Percentiles rank a stretch among this genome's conserved stretches.
Evolutionary conservation across 306 rosid species (phyloP).

Genomic region (Gastrolobium bilobum): DNA sequence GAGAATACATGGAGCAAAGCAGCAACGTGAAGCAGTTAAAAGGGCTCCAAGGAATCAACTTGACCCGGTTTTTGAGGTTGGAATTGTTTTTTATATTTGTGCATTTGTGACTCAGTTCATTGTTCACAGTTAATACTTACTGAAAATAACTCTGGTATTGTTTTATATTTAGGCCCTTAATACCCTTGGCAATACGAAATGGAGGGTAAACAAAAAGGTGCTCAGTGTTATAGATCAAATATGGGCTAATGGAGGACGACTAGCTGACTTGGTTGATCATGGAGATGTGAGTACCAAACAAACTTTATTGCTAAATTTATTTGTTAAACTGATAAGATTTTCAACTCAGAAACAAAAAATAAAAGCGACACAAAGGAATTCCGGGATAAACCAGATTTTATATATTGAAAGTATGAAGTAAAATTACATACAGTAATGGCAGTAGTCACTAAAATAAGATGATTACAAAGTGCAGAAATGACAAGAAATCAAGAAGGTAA

Average conservation of each 20-base stretch:
- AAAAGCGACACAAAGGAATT: too few relatives aligned
- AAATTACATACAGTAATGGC: too few relatives aligned
- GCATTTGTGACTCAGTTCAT: conserved; percentile 33
- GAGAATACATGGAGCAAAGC: conserved; percentile 96
- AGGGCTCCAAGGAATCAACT: conserved; percentile 71
- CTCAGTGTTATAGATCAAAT: conserved; percentile 85
- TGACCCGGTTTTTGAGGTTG: conserved; percentile 85
- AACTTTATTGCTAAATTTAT: conserved; percentile 31
- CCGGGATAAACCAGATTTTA: too few relatives aligned
- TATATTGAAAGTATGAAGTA: too few relatives aligned
- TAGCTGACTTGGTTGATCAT: conserved; percentile 84
- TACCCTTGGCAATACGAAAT: conserved; percentile 88
- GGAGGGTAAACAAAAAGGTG: conserved; percentile 86
- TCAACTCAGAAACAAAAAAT: neutral
- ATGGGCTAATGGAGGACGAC: conserved; percentile 91
- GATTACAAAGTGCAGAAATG: too few relatives aligned
- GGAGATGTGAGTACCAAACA: conserved; percentile 72
- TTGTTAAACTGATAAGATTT: conserved; percentile 21
- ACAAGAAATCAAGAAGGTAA: too few relatives aligned
- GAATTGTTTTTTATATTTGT: conserved; percentile 19
- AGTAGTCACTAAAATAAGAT: too few relatives aligned
- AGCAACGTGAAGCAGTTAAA: conserved; percentile 88
- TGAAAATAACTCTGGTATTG: conserved; percentile 47
- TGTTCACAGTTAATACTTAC: conserved; percentile 27
- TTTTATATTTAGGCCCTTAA: conserved; percentile 76